Base-by-base conservation (phyloP, 305 asterid genomes). In the Striga hermonthica region DNA sequence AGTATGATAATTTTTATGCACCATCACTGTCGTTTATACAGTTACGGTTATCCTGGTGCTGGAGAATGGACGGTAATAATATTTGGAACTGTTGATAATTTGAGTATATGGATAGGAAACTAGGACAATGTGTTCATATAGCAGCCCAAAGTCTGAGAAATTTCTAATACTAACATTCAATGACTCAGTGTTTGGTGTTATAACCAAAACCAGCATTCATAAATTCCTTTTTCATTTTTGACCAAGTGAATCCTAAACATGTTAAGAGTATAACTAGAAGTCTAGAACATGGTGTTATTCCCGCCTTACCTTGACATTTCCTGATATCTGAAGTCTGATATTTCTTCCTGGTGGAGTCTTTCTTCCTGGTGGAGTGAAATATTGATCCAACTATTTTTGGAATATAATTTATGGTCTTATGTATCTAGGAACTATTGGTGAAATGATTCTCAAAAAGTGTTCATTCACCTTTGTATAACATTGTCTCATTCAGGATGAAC, bases 401-500 rank as follows among this genome's bases (percentile, higher is more conserved):
- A 52, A 65, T 57, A 53, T 45, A 22, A 43, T 13, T 62, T 62
- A 59, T 72, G 63, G 36, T 60, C 62, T 35, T 65, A 57, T 63
- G 73, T 52, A 57, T 14, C 40, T 50, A 39, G 66, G 67, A 72
- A 57, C 61, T 67, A 15, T 67, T 70, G 66, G 57, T 69, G 52
- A 69, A 40, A 59, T 52, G 62, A 34, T 71, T 75, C 56, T 36
- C 11, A 39, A 39, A 28, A 61, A 64, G 48, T 64, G 56, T 62
- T 31, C 50, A 55, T 64, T 69, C 31, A 50, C 60, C 65, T 67
- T 71, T 55, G 34, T 59, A 41, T 58, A 40, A 57, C 57, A 48
- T 57, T 70, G 16, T 62, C 69, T 62, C 57, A 49, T 73, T 50
- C 82, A 93, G 99, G 86, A 75, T 86, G 89, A 93, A 93, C 85